Base-by-base conservation (phyloP, 2,329 filamentous ascomycete species). In the Orbilia brochopaga region DNA sequence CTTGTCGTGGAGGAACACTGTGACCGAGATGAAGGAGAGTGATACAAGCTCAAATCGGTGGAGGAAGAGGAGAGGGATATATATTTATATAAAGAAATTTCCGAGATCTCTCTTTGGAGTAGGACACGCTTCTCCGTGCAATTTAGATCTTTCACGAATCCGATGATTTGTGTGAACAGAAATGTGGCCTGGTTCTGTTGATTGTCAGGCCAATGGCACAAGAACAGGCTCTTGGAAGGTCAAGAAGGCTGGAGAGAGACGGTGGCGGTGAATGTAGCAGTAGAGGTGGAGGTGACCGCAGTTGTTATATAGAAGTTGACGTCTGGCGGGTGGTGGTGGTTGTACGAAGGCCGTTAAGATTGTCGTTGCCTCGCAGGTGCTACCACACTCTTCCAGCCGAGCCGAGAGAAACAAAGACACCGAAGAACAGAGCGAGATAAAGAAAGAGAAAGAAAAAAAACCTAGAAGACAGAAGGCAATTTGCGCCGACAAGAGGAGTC, bases 251-350 rank as follows among this genome's bases (percentile, higher is more conserved):
- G 8, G 27, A 32, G 27, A 8, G 27, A 32, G 27, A 32, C 27
- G 8, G 27, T 8, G 27, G 27, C 27, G 27, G 8, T 19, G 11
- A 40, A n/a, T 32, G 19, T 23, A 30, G 13, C 46, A 30, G 27
- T 19, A 19, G 15, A 37, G 21, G 50, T 19, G 55, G n/a, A n/a
- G n/a, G 32, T 37, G 17, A 37, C 13, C 7, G 48, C 21, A 1
- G 21, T n/a, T 19, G 27, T 62, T 69, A 32, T 69, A 69, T 62
- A 57, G 53, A 62, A 61, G 30, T 35, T n/a, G 30, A 61, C 32
- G 24, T 7, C 21, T 37, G 19, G 24, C n/a, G n/a, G 44, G 19
- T 37, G 19, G 24, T 21, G n/a, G 44, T 53, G 58, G 59, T 70
- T 10, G 57, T 32, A 69, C 65, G 37, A 32, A 30, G 44, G 35